phyloP scores from a whole-genome alignment of 345 rosid genomes.

The Acer yangbiense region DNA sequence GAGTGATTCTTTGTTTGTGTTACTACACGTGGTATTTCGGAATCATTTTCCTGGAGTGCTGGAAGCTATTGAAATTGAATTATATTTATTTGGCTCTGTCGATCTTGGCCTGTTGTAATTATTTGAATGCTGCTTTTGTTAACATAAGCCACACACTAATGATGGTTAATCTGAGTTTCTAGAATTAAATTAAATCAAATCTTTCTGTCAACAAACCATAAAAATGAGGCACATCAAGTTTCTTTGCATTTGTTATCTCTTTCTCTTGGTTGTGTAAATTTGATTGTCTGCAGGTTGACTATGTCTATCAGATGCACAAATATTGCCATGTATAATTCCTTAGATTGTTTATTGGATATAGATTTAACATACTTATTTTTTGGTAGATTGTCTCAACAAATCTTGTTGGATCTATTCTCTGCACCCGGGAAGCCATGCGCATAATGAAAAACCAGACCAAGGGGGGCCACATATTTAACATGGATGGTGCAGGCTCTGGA shows the following conservation, averaged over 20 bases:
- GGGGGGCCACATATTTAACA: conserved; percentile 91
- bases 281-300: conserved; percentile 1
- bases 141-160: neutral
- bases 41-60: neutral
- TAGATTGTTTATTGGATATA: neutral
- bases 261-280: neutral
- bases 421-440: conserved; percentile 88
- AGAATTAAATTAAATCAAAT: neutral
- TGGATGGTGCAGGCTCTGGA: conserved; percentile 99
- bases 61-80: neutral
- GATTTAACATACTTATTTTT: conserved; percentile 8
- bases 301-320: neutral
- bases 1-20: neutral
- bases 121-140: neutral
- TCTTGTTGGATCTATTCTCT: conserved; percentile 87
- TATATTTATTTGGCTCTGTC: neutral
- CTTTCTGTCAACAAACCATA: neutral
- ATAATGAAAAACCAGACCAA: conserved; percentile 69
- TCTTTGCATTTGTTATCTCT: neutral
- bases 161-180: neutral
- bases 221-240: neutral
- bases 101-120: neutral
- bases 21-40: neutral
- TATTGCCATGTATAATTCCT: neutral
- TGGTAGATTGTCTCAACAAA: conserved; percentile 94